Evolutionary conservation across 768 basidiomycete genomes (phyloP).

Genomic region (Tylopilus sp.): DNA sequence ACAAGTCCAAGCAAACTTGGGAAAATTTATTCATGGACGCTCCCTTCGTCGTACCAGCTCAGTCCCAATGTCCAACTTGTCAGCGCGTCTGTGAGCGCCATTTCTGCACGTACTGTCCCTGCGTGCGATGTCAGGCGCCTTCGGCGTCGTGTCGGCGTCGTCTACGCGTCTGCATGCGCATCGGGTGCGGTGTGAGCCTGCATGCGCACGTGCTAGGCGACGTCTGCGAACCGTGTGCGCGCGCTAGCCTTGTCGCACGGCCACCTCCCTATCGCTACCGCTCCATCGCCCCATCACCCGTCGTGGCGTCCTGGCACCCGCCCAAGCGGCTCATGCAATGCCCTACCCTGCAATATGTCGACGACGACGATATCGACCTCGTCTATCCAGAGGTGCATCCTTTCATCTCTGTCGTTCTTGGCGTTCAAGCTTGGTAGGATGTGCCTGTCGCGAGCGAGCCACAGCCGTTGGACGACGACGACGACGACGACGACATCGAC

Average conservation of each 20-base stretch:
- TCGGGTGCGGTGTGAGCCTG: conserved; percentile 17
- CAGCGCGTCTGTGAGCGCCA: background rate
- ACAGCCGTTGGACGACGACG: background rate
- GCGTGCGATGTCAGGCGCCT: conserved; percentile 10
- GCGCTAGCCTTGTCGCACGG: conserved; percentile 3
- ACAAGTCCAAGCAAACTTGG: no score
- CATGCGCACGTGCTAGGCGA: background rate
- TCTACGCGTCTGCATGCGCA: conserved; percentile 13
- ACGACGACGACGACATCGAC: conserved; percentile 9
- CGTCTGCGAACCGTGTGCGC: conserved; percentile 13
- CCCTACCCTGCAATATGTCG: background rate
- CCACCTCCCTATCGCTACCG: background rate
- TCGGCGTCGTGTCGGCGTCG: background rate
- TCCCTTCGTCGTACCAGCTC: background rate
- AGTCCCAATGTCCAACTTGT: background rate
- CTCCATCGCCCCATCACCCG: background rate
- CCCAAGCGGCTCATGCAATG: no score
- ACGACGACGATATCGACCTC: conserved; percentile 13
- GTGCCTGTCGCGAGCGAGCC: background rate
- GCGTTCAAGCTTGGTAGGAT: conserved; percentile 10
- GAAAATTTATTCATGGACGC: background rate
- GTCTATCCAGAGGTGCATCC: conserved; percentile 24
- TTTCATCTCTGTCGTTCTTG: background rate
- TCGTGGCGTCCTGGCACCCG: no score
- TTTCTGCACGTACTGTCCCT: background rate